phyloP scores from a whole-genome alignment of 2,329 filamentous ascomycete species.

The Sarocladium oryzae region DNA sequence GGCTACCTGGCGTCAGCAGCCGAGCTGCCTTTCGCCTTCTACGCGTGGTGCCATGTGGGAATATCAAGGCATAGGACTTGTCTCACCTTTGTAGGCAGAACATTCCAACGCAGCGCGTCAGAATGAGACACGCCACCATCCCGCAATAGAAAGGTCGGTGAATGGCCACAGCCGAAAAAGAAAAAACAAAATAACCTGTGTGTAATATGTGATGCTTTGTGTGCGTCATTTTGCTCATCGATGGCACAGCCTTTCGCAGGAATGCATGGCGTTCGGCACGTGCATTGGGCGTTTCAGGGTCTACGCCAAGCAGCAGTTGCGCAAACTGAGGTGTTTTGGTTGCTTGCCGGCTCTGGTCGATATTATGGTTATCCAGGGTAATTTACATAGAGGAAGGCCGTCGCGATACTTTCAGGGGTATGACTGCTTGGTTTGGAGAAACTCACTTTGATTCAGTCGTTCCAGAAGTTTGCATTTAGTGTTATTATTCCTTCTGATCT shows the following conservation, averaged over 20 bases:
- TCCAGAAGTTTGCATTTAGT: too few relatives aligned
- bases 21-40: neutral
- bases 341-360: too few relatives aligned
- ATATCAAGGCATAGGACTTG: neutral
- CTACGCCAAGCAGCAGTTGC: neutral
- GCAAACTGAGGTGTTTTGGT: neutral
- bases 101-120: slow-evolving; percentile 7
- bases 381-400: too few relatives aligned
- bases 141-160: neutral
- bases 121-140: slow-evolving; percentile 4
- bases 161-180: neutral
- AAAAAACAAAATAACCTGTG: neutral
- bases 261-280: neutral
- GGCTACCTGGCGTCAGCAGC: neutral
- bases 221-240: neutral
- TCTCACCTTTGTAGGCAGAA: neutral
- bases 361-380: neutral
- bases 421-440: too few relatives aligned
- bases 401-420: too few relatives aligned
- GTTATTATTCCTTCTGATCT: too few relatives aligned
- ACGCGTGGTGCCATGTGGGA: slow-evolving; percentile 1
- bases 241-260: neutral
- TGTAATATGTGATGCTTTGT: neutral
- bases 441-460: too few relatives aligned
- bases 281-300: neutral